These are phyloP conservation scores for Talaromyces sp. DNA, from an alignment of 2,329 filamentous ascomycete species.

Conservation along the genomic window DNA sequence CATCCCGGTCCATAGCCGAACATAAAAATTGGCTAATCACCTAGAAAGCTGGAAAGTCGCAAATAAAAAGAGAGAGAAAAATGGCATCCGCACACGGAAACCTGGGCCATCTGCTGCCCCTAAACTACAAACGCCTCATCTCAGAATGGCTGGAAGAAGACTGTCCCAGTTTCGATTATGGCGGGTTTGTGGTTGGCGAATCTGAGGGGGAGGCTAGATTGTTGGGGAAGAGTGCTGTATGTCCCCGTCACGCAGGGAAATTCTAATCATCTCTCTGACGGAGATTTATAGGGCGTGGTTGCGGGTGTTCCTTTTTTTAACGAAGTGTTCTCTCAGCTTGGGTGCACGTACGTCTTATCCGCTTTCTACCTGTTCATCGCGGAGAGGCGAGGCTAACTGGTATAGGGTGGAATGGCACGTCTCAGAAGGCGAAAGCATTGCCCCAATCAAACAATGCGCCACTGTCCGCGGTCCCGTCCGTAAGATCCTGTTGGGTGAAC, in stretches of 20 bases:
- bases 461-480: slow-evolving; percentile 82
- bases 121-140: slow-evolving; percentile 77
- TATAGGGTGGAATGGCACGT: slow-evolving; percentile 77
- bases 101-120: slow-evolving; percentile 71
- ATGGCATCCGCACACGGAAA: slow-evolving; percentile 59
- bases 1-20: not conserved
- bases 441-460: slow-evolving; percentile 64
- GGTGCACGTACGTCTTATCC: slow-evolving; percentile 60
- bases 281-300: slow-evolving; percentile 63
- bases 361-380: not conserved
- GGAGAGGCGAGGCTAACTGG: not conserved
- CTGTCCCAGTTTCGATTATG: slow-evolving; percentile 94
- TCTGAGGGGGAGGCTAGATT: slow-evolving; percentile 44
- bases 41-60: not conserved
- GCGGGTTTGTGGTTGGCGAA: slow-evolving; percentile 86
- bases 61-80: slow-evolving; percentile 21
- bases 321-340: slow-evolving; percentile 85
- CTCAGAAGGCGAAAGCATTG: slow-evolving; percentile 67
- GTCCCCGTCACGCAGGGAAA: slow-evolving; percentile 5
- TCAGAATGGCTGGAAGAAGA: slow-evolving; percentile 90
- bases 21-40: not conserved
- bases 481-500: slow-evolving; percentile 81
- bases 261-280: not conserved
- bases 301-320: slow-evolving; percentile 93
- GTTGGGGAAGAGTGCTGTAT: slow-evolving; percentile 55